Evolutionary conservation across 1,284 basidiomycete genomes (phyloP).

Genomic region (Cyathus pygmaeus): DNA sequence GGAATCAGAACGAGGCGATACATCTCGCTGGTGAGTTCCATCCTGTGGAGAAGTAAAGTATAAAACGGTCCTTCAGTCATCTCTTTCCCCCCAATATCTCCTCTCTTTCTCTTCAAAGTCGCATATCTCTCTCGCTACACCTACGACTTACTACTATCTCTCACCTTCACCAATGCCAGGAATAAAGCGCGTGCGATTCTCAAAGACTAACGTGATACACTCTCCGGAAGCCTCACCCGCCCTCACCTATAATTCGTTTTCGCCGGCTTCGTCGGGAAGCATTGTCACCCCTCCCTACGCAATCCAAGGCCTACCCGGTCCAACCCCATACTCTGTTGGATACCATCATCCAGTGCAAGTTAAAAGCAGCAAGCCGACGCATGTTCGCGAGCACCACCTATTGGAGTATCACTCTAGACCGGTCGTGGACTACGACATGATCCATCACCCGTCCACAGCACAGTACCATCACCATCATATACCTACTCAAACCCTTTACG

Average conservation of each 20-base stretch:
- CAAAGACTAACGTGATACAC: slow-evolving; percentile 32
- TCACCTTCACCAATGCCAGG: slow-evolving; percentile 22
- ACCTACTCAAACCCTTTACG: slow-evolving; percentile 22
- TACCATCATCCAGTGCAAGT: not conserved
- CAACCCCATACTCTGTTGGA: slow-evolving; percentile 7
- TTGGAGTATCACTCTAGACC: slow-evolving; percentile 13
- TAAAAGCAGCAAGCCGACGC: not conserved
- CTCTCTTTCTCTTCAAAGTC: not conserved
- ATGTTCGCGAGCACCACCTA: slow-evolving; percentile 19
- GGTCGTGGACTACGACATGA: slow-evolving; percentile 24
- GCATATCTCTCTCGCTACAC: not conserved
- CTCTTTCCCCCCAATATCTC: not conserved
- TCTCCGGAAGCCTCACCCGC: slow-evolving; percentile 26
- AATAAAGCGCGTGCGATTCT: slow-evolving; percentile 47
- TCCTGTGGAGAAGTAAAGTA: too few species aligned
- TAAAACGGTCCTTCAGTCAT: not conserved
- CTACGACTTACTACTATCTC: not conserved
- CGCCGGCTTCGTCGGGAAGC: slow-evolving; percentile 29
- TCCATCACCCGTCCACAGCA: slow-evolving; percentile 21
- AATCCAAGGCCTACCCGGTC: slow-evolving; percentile 20
- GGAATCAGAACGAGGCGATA: too few species aligned
- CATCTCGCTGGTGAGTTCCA: too few species aligned
- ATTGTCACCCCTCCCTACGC: slow-evolving; percentile 34
- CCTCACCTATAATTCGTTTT: slow-evolving; percentile 28
- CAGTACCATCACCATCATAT: slow-evolving; percentile 15